Percentiles rank a stretch among this genome's conserved stretches.
These are phyloP conservation scores for Xeromyces bisporus DNA, from an alignment of 495 filamentous ascomycete species.

Conservation along the genomic window DNA sequence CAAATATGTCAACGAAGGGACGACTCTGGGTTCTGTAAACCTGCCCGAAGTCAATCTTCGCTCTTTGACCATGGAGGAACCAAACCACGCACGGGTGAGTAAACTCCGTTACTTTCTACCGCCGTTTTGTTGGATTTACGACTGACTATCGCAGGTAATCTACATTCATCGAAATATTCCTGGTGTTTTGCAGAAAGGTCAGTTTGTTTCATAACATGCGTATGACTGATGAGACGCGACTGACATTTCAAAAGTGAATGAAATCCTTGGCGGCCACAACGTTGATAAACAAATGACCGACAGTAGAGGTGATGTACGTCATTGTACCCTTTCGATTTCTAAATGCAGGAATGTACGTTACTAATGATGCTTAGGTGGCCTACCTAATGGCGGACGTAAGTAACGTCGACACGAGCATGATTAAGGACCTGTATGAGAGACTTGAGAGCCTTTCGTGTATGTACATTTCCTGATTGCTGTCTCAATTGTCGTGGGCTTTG, in stretches of 20 bases:
- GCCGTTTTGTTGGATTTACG: conserved; percentile 2
- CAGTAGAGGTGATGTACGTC: conserved; percentile 67
- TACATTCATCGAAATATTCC: conserved; percentile 94
- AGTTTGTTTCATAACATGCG: conserved; percentile 4
- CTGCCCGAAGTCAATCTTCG: conserved; percentile 86
- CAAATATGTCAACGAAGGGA: conserved; percentile 82
- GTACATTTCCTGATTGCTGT: conserved; percentile 13
- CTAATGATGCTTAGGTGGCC: conserved; percentile 41
- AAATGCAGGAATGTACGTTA: too few species aligned
- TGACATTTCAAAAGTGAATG: conserved; percentile 48
- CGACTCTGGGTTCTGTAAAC: conserved; percentile 83
- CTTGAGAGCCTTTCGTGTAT: conserved; percentile 69
- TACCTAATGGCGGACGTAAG: conserved; percentile 98
- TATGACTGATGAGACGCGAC: conserved; percentile 2
- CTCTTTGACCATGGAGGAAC: conserved; percentile 70
- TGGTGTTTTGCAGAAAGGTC: conserved; percentile 74
- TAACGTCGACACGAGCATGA: conserved; percentile 58
- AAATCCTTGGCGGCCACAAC: conserved; percentile 85
- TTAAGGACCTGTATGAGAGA: conserved; percentile 68
- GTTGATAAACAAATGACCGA: conserved; percentile 98
- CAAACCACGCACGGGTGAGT: conserved; percentile 63
- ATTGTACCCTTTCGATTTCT: not conserved
- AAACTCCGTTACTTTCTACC: not conserved
- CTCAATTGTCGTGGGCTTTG: not conserved
- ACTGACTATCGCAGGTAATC: conserved; percentile 40